Evolutionary conservation across 1,284 basidiomycete genomes (phyloP).

Genomic region (Ganoderma lucidum): DNA sequence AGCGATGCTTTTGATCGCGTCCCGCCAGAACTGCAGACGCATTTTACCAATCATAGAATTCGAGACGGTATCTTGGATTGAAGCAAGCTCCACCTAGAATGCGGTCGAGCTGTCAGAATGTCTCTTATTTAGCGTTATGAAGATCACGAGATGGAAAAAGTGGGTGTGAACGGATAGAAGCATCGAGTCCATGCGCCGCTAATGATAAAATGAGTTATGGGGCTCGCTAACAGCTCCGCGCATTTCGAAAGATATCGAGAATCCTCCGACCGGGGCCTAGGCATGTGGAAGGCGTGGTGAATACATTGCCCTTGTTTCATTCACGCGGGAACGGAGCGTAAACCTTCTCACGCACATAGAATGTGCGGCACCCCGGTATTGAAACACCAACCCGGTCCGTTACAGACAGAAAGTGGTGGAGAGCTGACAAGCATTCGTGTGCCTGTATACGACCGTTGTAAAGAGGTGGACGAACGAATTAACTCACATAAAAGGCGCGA

Average conservation of each 20-base stretch:
- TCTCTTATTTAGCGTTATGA: neutral
- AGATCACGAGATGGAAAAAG: slow-evolving; percentile 1
- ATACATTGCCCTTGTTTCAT: neutral
- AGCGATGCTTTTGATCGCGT: slow-evolving; percentile 78
- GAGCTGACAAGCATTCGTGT: neutral
- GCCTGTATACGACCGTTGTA: neutral
- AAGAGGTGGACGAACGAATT: slow-evolving; percentile 48
- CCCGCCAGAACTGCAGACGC: slow-evolving; percentile 94
- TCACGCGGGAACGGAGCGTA: neutral
- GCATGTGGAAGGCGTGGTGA: neutral
- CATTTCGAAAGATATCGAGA: neutral
- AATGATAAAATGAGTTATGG: neutral
- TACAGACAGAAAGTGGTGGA: neutral
- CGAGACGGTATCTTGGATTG: slow-evolving; percentile 81
- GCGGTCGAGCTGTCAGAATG: slow-evolving; percentile 50
- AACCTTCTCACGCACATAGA: slow-evolving; percentile 3
- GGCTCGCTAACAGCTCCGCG: neutral
- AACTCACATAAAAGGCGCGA: slow-evolving; percentile 87
- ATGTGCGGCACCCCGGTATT: neutral
- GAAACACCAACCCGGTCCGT: neutral
- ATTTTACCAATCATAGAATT: slow-evolving; percentile 86
- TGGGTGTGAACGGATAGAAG: slow-evolving; percentile 2
- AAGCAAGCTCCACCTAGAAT: slow-evolving; percentile 84
- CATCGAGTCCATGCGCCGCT: neutral
- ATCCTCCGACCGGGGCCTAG: neutral